These are phyloP conservation scores for Apophysomyces variabilis DNA, from an alignment of 371 early-diverging fungal genomes.

Conservation along the genomic window DNA sequence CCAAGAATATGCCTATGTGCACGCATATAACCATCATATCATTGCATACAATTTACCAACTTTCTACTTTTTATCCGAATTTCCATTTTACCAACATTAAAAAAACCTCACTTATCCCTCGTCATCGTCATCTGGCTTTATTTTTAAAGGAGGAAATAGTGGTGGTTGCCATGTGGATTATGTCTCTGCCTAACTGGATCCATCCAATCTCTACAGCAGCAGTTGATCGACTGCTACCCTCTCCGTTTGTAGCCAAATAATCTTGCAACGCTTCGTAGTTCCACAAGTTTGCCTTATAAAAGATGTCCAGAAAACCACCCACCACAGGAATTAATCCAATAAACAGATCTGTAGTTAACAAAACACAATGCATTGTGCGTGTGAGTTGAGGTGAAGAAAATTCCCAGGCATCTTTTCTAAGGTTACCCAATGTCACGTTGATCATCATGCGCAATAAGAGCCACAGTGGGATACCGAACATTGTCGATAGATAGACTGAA, in stretches of 20 bases:
- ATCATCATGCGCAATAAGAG: constrained; percentile 41
- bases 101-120: neutral
- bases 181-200: neutral
- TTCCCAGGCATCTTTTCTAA: neutral
- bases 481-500: constrained; percentile 40
- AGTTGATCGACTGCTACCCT: neutral
- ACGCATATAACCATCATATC: too few species aligned
- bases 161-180: neutral
- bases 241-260: constrained; percentile 15
- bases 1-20: too few species aligned
- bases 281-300: constrained; percentile 52
- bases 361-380: neutral
- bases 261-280: constrained; percentile 41
- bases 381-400: neutral
- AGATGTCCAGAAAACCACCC: constrained; percentile 43
- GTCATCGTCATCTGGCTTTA: neutral
- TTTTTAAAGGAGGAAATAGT: neutral
- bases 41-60: neutral
- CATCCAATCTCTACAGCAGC: constrained; percentile 6
- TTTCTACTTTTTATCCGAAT: neutral
- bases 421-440: constrained; percentile 36
- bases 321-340: constrained; percentile 41
- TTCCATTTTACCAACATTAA: neutral
- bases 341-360: constrained; percentile 25
- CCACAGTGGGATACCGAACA: constrained; percentile 54